A percentile compares a stretch with the other conserved stretches of the same genome.
Conservation (phyloP, 768 basidiomycete species). For the Kwoniella sp. region DNA sequence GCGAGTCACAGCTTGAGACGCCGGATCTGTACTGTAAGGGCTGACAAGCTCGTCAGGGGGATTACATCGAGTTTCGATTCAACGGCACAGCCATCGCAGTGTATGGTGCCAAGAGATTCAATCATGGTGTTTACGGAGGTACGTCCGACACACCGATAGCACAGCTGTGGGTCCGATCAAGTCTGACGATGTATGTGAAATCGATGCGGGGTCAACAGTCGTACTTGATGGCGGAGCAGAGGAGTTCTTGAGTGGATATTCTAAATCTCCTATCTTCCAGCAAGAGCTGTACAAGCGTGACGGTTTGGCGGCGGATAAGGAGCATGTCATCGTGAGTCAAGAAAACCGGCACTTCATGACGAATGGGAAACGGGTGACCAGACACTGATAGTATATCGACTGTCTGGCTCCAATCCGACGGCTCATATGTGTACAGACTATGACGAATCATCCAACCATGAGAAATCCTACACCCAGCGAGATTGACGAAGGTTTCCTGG, state of each 20-base stretch:
- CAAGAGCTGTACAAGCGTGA: slow-evolving; percentile 8
- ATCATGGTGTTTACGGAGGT: slow-evolving; percentile 30
- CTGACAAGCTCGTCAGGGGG: slow-evolving; percentile 21
- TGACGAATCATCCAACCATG: slow-evolving; percentile 20
- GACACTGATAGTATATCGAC: not conserved
- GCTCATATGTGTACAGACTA: not conserved
- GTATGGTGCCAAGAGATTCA: slow-evolving; percentile 28
- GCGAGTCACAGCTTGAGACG: not conserved
- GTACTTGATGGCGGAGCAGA: not conserved
- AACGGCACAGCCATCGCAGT: slow-evolving; percentile 33
- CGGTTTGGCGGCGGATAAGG: slow-evolving; percentile 10
- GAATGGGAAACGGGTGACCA: not conserved
- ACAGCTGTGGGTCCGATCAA: not conserved
- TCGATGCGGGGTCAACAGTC: not conserved
- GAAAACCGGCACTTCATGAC: not conserved
- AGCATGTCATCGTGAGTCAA: slow-evolving; percentile 29
- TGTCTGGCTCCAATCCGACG: not conserved
- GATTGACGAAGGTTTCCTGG: slow-evolving; percentile 14
- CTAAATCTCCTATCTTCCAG: slow-evolving; percentile 6
- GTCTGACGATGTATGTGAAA: not conserved
- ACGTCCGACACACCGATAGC: not conserved
- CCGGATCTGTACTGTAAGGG: too few species aligned
- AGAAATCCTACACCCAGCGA: slow-evolving; percentile 5
- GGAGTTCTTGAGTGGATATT: not conserved
- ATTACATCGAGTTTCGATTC: slow-evolving; percentile 28